Base-by-base conservation (phyloP, 495 filamentous ascomycete genomes). In the Tuber aestivum region DNA sequence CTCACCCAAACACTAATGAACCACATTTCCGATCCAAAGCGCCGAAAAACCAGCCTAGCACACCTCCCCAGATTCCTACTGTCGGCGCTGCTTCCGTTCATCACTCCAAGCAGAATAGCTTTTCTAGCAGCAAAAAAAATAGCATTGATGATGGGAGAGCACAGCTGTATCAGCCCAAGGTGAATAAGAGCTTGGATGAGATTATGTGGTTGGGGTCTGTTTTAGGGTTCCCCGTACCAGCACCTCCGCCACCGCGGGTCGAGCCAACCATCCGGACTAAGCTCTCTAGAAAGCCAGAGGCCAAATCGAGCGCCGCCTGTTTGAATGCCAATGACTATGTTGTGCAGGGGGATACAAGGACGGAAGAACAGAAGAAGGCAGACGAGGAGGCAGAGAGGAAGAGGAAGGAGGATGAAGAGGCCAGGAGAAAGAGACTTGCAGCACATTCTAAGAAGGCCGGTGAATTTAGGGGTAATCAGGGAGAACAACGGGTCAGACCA, bases 121-220 rank as follows among this genome's bases (percentile, higher is more conserved):
- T 65, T 35, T 35, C 56, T 16, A 70, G 71, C 32, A 74, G 70
- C 32, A 79, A 77, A 70, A 79, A 72, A 38, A 74, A 41, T 27
- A 76, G 74, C 21, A 70, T 37, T 18, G 77, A 82, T n/a, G 77
- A 79, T 71, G 75, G 80, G 37, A 79, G 76, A 74, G 82, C 75
- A 41, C 70, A 75, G 16, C 71, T 82, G 7, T 82, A 82, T 44
- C 77, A 82, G 42, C 81, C 81, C n/a, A 81, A 74, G 18, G 72
- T 77, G 37, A 82, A 82, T 48, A 82, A 76, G 61, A 82, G 80
- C 41, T 74, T 79, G 45, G 81, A 82, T 69, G 81, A 82, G 73
- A 82, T 82, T 27, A 82, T 82, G 81, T 82, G 81, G 81, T 35
- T 82, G 38, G 81, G 81, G 69, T 76, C 81, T 18, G 81, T 82